These are phyloP conservation scores for Penicillium hesseltinei DNA, from an alignment of 2,329 filamentous ascomycete genomes.

Conservation along the genomic window DNA sequence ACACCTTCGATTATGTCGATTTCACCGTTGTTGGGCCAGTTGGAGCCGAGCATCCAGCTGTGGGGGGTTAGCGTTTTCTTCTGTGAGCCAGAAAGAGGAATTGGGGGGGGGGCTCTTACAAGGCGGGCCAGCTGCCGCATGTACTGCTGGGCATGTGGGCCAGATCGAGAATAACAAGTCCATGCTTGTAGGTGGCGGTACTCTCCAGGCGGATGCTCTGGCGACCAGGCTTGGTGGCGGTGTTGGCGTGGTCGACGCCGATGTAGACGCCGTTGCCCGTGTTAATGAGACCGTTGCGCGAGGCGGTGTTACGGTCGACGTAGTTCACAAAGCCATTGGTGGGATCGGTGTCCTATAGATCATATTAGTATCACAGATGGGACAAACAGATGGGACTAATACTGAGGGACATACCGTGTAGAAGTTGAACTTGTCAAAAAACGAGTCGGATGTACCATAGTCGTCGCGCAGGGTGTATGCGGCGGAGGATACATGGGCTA, in stretches of 20 bases:
- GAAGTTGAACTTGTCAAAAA: slow-evolving; percentile 55
- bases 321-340: slow-evolving; percentile 75
- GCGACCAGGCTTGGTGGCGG: slow-evolving; percentile 59
- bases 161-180: slow-evolving; percentile 70
- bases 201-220: slow-evolving; percentile 69
- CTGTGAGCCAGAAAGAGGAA: background rate
- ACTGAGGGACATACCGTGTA: slow-evolving; percentile 42
- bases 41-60: slow-evolving; percentile 58
- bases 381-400: background rate
- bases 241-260: slow-evolving; percentile 64
- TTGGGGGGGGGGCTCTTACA: slow-evolving; percentile 42
- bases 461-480: slow-evolving; percentile 49
- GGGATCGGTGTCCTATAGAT: slow-evolving; percentile 56
- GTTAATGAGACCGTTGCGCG: slow-evolving; percentile 57
- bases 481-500: slow-evolving; percentile 33
- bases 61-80: slow-evolving; percentile 1
- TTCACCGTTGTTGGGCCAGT: slow-evolving; percentile 70
- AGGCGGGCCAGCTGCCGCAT: slow-evolving; percentile 71
- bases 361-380: background rate
- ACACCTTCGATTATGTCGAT: slow-evolving; percentile 81
- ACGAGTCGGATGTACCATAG: slow-evolving; percentile 45
- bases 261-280: slow-evolving; percentile 60
- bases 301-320: slow-evolving; percentile 58
- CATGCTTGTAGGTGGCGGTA: slow-evolving; percentile 61
- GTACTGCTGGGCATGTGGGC: slow-evolving; percentile 69